A percentile compares a stretch with the other conserved stretches of the same genome.
phyloP scores from a whole-genome alignment of 2,329 filamentous ascomycete genomes.

The Penicillium sp. region DNA sequence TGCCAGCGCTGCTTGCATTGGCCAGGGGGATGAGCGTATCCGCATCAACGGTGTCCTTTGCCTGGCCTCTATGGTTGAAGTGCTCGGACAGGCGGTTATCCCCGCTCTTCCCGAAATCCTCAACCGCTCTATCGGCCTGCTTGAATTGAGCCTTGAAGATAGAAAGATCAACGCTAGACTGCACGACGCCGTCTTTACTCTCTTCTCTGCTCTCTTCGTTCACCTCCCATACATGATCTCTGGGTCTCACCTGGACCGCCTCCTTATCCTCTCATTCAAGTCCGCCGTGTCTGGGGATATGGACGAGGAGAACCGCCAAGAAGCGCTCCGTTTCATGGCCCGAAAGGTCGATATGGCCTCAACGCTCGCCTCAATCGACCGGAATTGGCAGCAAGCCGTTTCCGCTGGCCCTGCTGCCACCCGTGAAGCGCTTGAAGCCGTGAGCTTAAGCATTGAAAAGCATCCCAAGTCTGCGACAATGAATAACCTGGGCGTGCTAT shows the following conservation, averaged over 20 bases:
- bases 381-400: constrained; percentile 72
- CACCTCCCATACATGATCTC: constrained; percentile 91
- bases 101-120: constrained; percentile 79
- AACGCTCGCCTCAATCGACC: constrained; percentile 74
- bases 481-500: constrained; percentile 74
- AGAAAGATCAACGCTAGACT: constrained; percentile 65
- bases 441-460: constrained; percentile 74
- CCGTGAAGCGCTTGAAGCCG: constrained; percentile 70
- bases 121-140: constrained; percentile 71
- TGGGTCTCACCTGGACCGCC: constrained; percentile 70
- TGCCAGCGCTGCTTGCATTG: constrained; percentile 75
- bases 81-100: constrained; percentile 83
- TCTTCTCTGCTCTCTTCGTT: constrained; percentile 79
- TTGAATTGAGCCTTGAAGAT: constrained; percentile 65
- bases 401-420: constrained; percentile 67
- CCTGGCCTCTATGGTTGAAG: constrained; percentile 85
- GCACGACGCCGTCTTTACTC: constrained; percentile 80
- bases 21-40: constrained; percentile 72
- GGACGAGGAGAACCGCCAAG: constrained; percentile 66
- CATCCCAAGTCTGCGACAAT: constrained; percentile 78
- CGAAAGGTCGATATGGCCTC: constrained; percentile 77
- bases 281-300: constrained; percentile 70
- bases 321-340: constrained; percentile 76
- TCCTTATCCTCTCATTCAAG: constrained; percentile 73
- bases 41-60: constrained; percentile 86